Conservation (phyloP, 768 basidiomycete species). For the Tulasnella sp. region DNA sequence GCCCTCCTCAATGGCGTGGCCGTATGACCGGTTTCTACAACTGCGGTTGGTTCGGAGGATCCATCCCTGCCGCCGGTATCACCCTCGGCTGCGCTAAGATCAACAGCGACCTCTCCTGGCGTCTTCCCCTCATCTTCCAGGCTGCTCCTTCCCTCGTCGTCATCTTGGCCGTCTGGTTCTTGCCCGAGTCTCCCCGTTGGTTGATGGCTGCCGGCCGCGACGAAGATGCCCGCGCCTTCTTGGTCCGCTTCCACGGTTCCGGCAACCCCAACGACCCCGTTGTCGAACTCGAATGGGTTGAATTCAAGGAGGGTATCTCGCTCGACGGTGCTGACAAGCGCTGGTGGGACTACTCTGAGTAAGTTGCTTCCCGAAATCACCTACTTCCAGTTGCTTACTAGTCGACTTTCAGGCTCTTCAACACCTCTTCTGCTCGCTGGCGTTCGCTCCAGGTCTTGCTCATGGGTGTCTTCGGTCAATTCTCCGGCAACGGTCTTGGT, state of each 20-base stretch:
- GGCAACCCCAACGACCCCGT: slow-evolving; percentile 55
- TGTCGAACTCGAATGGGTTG: slow-evolving; percentile 56
- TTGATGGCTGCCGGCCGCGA: slow-evolving; percentile 54
- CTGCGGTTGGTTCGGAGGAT: slow-evolving; percentile 39
- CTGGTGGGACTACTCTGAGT: slow-evolving; percentile 59
- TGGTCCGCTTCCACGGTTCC: slow-evolving; percentile 59
- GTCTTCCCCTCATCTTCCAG: slow-evolving; percentile 58
- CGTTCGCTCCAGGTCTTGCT: slow-evolving; percentile 55
- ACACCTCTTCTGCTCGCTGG: slow-evolving; percentile 53
- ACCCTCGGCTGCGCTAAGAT: slow-evolving; percentile 40
- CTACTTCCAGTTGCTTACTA: background rate
- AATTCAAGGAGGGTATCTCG: slow-evolving; percentile 56
- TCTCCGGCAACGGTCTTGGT: slow-evolving; percentile 60
- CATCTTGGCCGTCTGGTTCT: slow-evolving; percentile 43
- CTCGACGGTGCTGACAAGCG: slow-evolving; percentile 60
- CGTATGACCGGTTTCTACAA: slow-evolving; percentile 56
- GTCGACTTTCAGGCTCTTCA: slow-evolving; percentile 42
- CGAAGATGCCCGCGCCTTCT: slow-evolving; percentile 54
- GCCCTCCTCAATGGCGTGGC: slow-evolving; percentile 62
- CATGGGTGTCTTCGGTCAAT: slow-evolving; percentile 62
- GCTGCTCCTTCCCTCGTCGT: slow-evolving; percentile 52
- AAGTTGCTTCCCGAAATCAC: slow-evolving; percentile 36
- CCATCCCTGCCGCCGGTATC: slow-evolving; percentile 38
- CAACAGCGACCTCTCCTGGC: slow-evolving; percentile 54
- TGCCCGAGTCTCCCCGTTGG: slow-evolving; percentile 57